Conservation (phyloP, 805 yeast genomes). For the Metschnikowia vanudenii region DNA sequence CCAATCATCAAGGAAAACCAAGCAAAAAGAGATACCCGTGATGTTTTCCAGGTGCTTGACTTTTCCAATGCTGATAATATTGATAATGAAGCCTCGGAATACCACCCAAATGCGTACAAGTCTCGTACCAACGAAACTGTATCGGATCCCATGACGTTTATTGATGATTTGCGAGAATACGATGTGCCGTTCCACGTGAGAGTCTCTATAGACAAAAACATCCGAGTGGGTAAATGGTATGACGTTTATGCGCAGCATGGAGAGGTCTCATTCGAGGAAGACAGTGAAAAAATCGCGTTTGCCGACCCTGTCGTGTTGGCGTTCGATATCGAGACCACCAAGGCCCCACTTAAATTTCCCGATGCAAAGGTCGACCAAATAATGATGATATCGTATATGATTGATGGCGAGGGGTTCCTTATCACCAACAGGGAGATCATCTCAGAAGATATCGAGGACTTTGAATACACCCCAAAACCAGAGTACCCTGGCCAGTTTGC, state of each 20-base stretch:
- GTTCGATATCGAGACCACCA: constrained; percentile 96
- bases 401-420: constrained; percentile 93
- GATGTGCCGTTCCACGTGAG: constrained; percentile 97
- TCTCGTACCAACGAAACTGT: constrained; percentile 13
- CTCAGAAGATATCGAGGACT: constrained; percentile 91
- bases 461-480: constrained; percentile 96
- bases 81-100: constrained; percentile 6
- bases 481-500: constrained; percentile 90
- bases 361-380: constrained; percentile 86
- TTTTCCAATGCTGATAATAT: constrained; percentile 30
- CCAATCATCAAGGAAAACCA: constrained; percentile 74
- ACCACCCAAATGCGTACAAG: constrained; percentile 1
- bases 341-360: constrained; percentile 94
- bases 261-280: constrained; percentile 52
- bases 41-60: constrained; percentile 61
- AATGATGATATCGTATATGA: constrained; percentile 99
- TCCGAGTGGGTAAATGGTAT: constrained; percentile 97
- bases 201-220: constrained; percentile 84
- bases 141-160: constrained; percentile 57
- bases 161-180: constrained; percentile 84
- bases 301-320: constrained; percentile 98
- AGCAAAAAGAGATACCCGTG: constrained; percentile 57
- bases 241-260: constrained; percentile 65
- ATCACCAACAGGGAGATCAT: constrained; percentile 94
- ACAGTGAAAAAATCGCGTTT: constrained; percentile 78